phyloP scores from a whole-genome alignment of 2,329 filamentous ascomycete genomes.

The Ophiostoma fasciatum region DNA sequence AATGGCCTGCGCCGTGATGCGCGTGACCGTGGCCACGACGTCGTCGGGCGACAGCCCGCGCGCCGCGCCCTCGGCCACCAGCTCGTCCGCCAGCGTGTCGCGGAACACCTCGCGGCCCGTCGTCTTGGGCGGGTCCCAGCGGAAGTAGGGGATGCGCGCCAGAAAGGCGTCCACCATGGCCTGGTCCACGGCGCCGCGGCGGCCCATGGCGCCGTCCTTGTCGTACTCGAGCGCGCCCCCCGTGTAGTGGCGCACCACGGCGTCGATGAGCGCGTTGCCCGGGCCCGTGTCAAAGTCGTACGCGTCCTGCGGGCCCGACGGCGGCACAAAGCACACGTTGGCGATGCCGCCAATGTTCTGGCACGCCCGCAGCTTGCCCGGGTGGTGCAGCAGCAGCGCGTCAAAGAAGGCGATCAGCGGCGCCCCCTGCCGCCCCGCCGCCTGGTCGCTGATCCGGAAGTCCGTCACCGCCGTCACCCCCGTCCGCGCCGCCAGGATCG shows the following conservation, averaged over 20 bases:
- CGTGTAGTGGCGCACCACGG: conserved; percentile 38
- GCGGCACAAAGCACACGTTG: too few species aligned
- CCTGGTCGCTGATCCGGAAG: conserved; percentile 41
- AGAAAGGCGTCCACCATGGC: conserved; percentile 37
- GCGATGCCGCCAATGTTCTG: conserved; percentile 48
- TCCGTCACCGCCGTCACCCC: conserved; percentile 46
- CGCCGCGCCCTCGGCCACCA: conserved; percentile 32
- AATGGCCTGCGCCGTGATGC: conserved; percentile 44
- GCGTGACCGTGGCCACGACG: conserved; percentile 41
- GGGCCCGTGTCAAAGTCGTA: conserved; percentile 42
- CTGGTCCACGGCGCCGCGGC: conserved; percentile 32
- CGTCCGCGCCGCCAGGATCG: conserved; percentile 36
- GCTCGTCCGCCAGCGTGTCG: conserved; percentile 36
- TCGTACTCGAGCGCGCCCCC: conserved; percentile 34
- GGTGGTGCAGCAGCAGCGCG: conserved; percentile 38
- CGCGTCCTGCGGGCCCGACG: conserved; percentile 18
- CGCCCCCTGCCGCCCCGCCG: conserved; percentile 37
- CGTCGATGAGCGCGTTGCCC: conserved; percentile 42
- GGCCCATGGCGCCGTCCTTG: conserved; percentile 34
- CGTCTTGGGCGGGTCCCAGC: conserved; percentile 35
- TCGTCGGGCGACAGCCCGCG: conserved; percentile 32
- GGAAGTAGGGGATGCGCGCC: conserved; percentile 32
- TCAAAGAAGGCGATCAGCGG: conserved; percentile 44
- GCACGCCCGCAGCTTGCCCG: conserved; percentile 40
- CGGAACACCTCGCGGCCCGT: conserved; percentile 50